These are phyloP conservation scores for Acanthamoeba healyi DNA, from an alignment of 208 protist species.

Conservation along the genomic window DNA sequence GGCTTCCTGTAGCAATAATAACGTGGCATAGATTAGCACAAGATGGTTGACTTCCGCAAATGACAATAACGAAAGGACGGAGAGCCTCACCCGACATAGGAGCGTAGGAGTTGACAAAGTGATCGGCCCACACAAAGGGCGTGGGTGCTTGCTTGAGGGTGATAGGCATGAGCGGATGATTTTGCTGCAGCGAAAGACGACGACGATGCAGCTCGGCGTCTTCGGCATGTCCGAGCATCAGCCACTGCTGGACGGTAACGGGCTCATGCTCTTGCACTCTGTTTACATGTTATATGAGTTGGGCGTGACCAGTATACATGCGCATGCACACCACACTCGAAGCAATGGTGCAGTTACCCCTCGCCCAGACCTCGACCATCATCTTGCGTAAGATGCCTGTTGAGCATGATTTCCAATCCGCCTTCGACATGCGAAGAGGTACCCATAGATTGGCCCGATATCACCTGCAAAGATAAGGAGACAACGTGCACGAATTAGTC, in stretches of 20 bases:
- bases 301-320: too few species aligned
- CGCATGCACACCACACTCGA: too few species aligned
- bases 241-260: conserved; percentile 14
- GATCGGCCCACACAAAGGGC: background rate
- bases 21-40: background rate
- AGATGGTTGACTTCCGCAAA: background rate
- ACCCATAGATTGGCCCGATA: conserved; percentile 65
- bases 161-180: conserved; percentile 10
- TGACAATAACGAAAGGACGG: background rate
- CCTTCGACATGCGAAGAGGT: background rate
- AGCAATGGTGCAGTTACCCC: too few species aligned
- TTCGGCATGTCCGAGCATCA: background rate
- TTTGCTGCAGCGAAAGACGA: conserved; percentile 13
- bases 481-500: background rate
- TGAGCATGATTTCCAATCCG: conserved; percentile 80
- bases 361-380: conserved; percentile 74
- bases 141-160: background rate
- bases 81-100: background rate
- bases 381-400: conserved; percentile 71
- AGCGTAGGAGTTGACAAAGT: conserved; percentile 34
- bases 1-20: background rate
- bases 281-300: background rate
- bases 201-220: conserved; percentile 51
- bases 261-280: background rate
- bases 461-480: conserved; percentile 4